Conservation (phyloP, 2,329 filamentous ascomycete genomes). For the Ophiostoma novo-ulmi region DNA sequence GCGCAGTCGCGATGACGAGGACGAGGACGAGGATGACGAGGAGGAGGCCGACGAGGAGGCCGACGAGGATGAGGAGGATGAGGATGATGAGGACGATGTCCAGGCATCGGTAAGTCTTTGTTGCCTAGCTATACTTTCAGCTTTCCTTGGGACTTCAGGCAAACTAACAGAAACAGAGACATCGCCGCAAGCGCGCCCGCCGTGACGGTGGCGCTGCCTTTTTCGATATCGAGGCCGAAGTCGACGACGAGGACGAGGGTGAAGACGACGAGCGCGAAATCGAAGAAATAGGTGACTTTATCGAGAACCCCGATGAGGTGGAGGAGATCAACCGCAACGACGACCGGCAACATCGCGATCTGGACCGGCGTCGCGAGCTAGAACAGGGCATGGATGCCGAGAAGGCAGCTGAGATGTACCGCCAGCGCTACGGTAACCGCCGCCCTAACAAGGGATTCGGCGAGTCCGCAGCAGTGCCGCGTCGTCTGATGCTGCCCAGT, state of each 20-base stretch:
- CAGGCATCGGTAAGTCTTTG: conserved; percentile 38
- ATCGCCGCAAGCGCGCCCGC: conserved; percentile 76
- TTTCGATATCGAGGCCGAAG: conserved; percentile 97
- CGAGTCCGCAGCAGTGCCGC: conserved; percentile 74
- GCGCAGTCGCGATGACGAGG: conserved; percentile 30
- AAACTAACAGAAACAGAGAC: conserved; percentile 40
- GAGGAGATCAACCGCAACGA: conserved; percentile 77
- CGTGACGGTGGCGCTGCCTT: conserved; percentile 70
- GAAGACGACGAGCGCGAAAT: conserved; percentile 87
- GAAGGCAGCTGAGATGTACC: conserved; percentile 80
- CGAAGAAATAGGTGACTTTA: conserved; percentile 75
- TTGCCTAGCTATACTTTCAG: not conserved
- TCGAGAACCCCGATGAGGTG: conserved; percentile 84
- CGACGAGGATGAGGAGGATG: conserved; percentile 37
- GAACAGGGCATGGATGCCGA: conserved; percentile 87
- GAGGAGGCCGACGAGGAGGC: conserved; percentile 33
- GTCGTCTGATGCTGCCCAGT: conserved; percentile 80
- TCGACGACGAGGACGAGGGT: conserved; percentile 87
- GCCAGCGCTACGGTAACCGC: conserved; percentile 81
- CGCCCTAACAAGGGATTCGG: conserved; percentile 59
- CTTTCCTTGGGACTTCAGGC: not conserved
- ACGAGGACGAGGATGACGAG: conserved; percentile 32
- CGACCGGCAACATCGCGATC: conserved; percentile 86
- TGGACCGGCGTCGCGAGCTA: conserved; percentile 85
- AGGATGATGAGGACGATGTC: conserved; percentile 42